These are phyloP conservation scores for Pleurotus citrinopileatus DNA, from an alignment of 768 basidiomycete genomes.

Conservation along the genomic window DNA sequence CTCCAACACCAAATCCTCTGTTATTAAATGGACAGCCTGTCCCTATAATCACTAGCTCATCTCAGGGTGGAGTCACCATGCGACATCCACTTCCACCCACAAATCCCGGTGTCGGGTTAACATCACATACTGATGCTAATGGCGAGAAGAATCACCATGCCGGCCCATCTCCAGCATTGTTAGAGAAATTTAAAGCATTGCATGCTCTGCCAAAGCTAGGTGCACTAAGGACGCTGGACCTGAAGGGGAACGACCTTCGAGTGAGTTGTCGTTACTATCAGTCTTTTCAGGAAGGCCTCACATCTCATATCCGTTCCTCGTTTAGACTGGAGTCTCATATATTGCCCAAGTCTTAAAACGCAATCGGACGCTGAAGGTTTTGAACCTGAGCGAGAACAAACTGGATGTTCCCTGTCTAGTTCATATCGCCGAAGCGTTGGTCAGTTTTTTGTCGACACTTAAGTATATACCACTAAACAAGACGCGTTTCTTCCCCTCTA, in stretches of 20 bases:
- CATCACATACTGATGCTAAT: slow-evolving; percentile 5
- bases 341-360: slow-evolving; percentile 95
- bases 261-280: slow-evolving; percentile 43
- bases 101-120: slow-evolving; percentile 20
- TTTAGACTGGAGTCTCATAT: slow-evolving; percentile 76
- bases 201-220: slow-evolving; percentile 86
- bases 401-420: slow-evolving; percentile 81
- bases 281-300: neutral
- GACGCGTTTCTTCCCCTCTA: slow-evolving; percentile 23
- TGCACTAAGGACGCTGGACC: slow-evolving; percentile 82
- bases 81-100: slow-evolving; percentile 28
- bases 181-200: slow-evolving; percentile 88
- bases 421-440: slow-evolving; percentile 84
- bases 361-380: slow-evolving; percentile 90
- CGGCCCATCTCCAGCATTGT: slow-evolving; percentile 70
- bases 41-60: slow-evolving; percentile 68
- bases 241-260: slow-evolving; percentile 89
- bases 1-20: slow-evolving; percentile 41
- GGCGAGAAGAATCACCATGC: slow-evolving; percentile 25
- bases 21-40: slow-evolving; percentile 44
- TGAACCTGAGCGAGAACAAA: slow-evolving; percentile 94
- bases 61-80: slow-evolving; percentile 50
- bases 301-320: slow-evolving; percentile 19
- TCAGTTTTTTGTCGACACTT: slow-evolving; percentile 31
- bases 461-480: neutral